Evolutionary conservation across 164 flowering plant genomes (phyloP).

Genomic region (Liquidambar formosana): DNA sequence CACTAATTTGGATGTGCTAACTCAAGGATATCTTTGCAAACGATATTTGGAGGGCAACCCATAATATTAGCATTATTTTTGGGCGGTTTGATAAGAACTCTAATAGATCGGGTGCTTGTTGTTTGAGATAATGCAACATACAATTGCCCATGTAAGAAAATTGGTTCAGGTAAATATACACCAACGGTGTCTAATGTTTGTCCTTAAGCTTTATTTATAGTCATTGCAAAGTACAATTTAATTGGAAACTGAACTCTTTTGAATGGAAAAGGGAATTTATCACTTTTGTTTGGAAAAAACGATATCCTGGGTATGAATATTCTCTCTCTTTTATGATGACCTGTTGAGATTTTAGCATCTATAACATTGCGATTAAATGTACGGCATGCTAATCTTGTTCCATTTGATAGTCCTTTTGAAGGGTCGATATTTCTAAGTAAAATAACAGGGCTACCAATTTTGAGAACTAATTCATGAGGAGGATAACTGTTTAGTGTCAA

Average conservation of each 20-base stretch:
- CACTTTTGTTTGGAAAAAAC: neutral
- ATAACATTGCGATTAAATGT: neutral
- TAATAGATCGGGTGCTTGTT: neutral
- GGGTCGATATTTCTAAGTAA: constrained; percentile 2
- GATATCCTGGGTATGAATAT: constrained; percentile 4
- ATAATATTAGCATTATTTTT: neutral
- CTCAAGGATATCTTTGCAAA: neutral
- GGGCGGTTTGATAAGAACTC: neutral
- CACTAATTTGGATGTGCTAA: too few species aligned
- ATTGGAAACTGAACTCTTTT: constrained; percentile 7
- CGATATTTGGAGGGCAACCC: neutral
- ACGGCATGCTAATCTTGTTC: neutral
- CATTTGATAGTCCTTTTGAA: neutral
- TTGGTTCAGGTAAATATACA: constrained; percentile 1
- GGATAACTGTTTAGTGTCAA: neutral
- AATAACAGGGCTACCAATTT: neutral
- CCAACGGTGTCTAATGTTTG: constrained; percentile 3
- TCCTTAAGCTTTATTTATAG: constrained; percentile 10
- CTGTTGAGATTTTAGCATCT: neutral
- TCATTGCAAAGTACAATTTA: constrained; percentile 1
- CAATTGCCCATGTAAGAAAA: constrained; percentile 7
- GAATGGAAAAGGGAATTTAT: neutral
- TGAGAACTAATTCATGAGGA: neutral
- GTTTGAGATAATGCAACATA: constrained; percentile 6
- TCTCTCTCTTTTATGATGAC: neutral